Percentiles rank a stretch among this genome's conserved stretches.
These are phyloP conservation scores for Taphrina confusa DNA, from an alignment of 1,139 yeast species.

Conservation along the genomic window DNA sequence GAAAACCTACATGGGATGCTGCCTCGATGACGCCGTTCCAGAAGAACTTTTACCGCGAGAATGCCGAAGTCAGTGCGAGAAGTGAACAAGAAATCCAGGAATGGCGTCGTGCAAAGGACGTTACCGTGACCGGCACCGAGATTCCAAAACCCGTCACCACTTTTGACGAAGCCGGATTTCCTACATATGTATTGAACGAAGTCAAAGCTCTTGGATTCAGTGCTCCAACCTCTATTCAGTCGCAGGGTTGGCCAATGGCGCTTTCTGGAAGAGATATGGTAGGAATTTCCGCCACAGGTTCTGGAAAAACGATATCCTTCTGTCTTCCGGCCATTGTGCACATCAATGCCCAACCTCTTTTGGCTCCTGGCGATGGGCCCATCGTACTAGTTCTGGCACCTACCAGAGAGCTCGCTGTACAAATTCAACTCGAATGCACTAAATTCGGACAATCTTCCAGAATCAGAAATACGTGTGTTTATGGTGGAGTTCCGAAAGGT, in stretches of 20 bases:
- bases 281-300: constrained; percentile 98
- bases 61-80: constrained; percentile 73
- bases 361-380: constrained; percentile 94
- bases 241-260: constrained; percentile 99
- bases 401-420: constrained; percentile 98
- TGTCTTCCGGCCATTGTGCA: constrained; percentile 96
- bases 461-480: constrained; percentile 95
- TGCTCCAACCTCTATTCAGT: constrained; percentile 91
- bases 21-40: constrained; percentile 82
- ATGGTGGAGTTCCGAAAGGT: constrained; percentile 99
- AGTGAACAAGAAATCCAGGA: constrained; percentile 66
- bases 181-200: constrained; percentile 79
- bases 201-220: constrained; percentile 91
- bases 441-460: constrained; percentile 89
- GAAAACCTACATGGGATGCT: constrained; percentile 73
- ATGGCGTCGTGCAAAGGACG: constrained; percentile 80
- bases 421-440: constrained; percentile 92
- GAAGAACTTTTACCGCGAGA: constrained; percentile 90
- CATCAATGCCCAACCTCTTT: constrained; percentile 94
- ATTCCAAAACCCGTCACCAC: constrained; percentile 92
- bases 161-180: constrained; percentile 64
- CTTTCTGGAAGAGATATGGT: constrained; percentile 97
- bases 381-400: constrained; percentile 95
- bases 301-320: constrained; percentile 96
- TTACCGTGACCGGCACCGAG: constrained; percentile 79